Evolutionary conservation across 179 eudicot species (phyloP), one percentile per base, ranked within the genome.

Genomic region (Drosera spatulata): DNA sequence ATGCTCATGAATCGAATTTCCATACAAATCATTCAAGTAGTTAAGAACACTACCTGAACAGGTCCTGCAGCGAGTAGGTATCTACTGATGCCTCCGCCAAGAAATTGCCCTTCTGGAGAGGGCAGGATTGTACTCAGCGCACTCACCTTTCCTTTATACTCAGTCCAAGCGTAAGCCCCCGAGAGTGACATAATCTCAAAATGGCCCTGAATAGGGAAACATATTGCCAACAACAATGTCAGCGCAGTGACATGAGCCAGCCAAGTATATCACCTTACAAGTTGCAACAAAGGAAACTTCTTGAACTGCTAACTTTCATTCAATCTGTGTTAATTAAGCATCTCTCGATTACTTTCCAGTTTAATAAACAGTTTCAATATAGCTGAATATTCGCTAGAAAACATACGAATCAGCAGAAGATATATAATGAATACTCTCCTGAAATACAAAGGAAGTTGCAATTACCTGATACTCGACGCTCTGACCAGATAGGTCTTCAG

Each of bases 1-100:
- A n/a, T n/a, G n/a, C n/a, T n/a, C n/a, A n/a, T n/a, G n/a, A n/a
- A n/a, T n/a, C n/a, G n/a, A n/a, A n/a, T n/a, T n/a, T n/a, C n/a
- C n/a, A n/a, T n/a, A n/a, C n/a, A n/a, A n/a, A n/a, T n/a, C n/a
- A n/a, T n/a, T n/a, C n/a, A n/a, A n/a, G n/a, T n/a, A n/a, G n/a
- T n/a, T n/a, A n/a, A n/a, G n/a, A n/a, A 46, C 37, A n/a, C 33
- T 76, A 85, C 96, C 93, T 85, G 82, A 13, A 88, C 83, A 12
- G 96, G 85, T 10, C 96, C 94, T 53, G 89, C 87, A 70, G 96
- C 96, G 65, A 73, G 74, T n/a, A 88, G 65, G 58, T 93, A 85
- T 39, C 96, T 94, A 66, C 85, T 82, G 46, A 88, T 76, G 11
- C 85, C 87, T 61, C 96, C 96, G 43, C 96, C 96, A 59, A 88